phyloP scores from a whole-genome alignment of 2,329 filamentous ascomycete genomes.

The Aotearoamyces nothofagi region DNA sequence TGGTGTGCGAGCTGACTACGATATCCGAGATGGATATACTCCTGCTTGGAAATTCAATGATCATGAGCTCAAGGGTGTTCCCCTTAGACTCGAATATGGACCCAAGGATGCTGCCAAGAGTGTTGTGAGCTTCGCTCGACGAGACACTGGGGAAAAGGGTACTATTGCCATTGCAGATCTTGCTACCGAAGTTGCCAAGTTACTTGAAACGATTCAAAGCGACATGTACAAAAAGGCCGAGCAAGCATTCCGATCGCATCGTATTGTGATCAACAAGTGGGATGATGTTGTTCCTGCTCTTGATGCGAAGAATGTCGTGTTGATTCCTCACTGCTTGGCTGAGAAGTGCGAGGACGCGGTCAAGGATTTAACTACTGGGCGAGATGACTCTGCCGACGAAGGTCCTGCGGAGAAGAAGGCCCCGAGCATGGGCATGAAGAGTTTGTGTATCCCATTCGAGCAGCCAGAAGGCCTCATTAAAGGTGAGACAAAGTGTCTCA shows the following conservation, averaged over 20 bases:
- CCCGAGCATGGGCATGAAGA: constrained; percentile 64
- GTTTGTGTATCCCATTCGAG: constrained; percentile 66
- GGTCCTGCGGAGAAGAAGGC: constrained; percentile 29
- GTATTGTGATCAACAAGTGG: constrained; percentile 73
- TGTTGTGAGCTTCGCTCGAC: constrained; percentile 71
- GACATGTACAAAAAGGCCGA: constrained; percentile 68
- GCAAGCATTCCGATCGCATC: constrained; percentile 62
- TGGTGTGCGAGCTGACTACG: constrained; percentile 64
- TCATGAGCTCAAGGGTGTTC: constrained; percentile 94
- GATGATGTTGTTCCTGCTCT: constrained; percentile 80
- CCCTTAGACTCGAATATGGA: constrained; percentile 86
- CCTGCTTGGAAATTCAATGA: constrained; percentile 98
- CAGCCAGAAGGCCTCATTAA: constrained; percentile 68
- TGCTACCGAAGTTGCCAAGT: constrained; percentile 54
- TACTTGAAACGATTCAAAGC: constrained; percentile 80
- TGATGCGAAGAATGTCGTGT: constrained; percentile 80
- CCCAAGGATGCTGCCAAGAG: constrained; percentile 83
- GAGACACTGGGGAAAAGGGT: constrained; percentile 75
- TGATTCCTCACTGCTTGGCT: constrained; percentile 81
- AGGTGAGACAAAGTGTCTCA: constrained; percentile 82
- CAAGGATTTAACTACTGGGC: constrained; percentile 79
- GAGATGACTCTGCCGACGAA: constrained; percentile 37
- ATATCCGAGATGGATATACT: constrained; percentile 78
- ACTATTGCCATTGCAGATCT: constrained; percentile 65
- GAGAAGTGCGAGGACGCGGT: constrained; percentile 81